A percentile compares a stretch with the other conserved stretches of the same genome.
Conservation (phyloP, 2,329 filamentous ascomycete genomes). For the Ceratocystiopsis sp. region DNA sequence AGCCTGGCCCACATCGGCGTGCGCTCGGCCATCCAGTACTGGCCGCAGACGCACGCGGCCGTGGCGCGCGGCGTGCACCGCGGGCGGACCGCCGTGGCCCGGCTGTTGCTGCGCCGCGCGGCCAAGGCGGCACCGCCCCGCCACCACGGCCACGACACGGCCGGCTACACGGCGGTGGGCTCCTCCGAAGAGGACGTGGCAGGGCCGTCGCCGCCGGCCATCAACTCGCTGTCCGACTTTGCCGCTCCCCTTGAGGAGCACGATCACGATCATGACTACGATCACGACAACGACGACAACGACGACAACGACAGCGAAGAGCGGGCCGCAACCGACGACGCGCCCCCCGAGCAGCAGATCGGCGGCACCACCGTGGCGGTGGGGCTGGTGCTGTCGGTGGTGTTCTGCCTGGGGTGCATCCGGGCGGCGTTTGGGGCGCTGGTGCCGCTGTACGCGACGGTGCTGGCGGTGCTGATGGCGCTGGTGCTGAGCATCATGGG, state of each 20-base stretch:
- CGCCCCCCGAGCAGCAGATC: constrained; percentile 68
- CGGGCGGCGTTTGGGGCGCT: constrained; percentile 65
- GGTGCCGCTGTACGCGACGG: constrained; percentile 59
- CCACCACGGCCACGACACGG: constrained; percentile 1
- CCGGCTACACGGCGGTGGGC: constrained; percentile 11
- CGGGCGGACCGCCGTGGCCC: neutral
- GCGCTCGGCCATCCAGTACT: constrained; percentile 17
- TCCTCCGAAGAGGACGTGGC: neutral
- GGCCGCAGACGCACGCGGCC: constrained; percentile 2
- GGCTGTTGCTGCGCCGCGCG: neutral
- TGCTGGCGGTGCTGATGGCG: constrained; percentile 70
- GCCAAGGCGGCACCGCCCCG: neutral
- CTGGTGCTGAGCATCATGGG: constrained; percentile 63
- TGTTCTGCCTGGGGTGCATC: constrained; percentile 66
- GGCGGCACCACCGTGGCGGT: constrained; percentile 51
- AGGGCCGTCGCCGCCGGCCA: constrained; percentile 1
- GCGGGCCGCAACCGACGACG: constrained; percentile 39
- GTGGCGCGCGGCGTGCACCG: neutral
- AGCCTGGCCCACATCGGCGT: constrained; percentile 66
- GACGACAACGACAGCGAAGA: constrained; percentile 4
- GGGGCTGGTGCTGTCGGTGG: constrained; percentile 59
- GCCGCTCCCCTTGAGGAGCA: neutral
- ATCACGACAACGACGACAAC: constrained; percentile 6
- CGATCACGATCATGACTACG: neutral
- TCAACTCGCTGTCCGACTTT: constrained; percentile 8